Evolutionary conservation across 2,329 filamentous ascomycete genomes (phyloP), one percentile per base, ranked within the genome.

Genomic region (Knufia petricola): DNA sequence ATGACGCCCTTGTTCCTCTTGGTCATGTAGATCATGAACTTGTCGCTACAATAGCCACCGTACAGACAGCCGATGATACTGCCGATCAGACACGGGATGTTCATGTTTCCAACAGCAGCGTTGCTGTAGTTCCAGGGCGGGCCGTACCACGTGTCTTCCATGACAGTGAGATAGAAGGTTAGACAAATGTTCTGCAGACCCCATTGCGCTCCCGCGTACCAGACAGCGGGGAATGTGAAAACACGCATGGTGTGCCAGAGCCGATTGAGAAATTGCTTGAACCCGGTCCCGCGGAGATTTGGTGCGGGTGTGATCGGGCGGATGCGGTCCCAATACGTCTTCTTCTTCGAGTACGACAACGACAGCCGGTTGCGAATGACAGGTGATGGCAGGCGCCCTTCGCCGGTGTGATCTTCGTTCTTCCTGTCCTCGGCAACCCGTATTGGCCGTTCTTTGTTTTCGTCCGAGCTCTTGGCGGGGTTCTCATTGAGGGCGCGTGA

Each of bases 171-270:
- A 53, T 79, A 78, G 58, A 80, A 79, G 1, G 73, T 74, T 19
- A 80, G 63, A 62, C 76, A 78, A n/a, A 76, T 74, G 54, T 78
- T 76, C 59, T 79, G 77, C 24, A 74, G 67, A 3, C 76, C 76
- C 76, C 76, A 79, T 57, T 79, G 76, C 20, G 79, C 60, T 7
- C 76, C 76, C 2, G 75, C 74, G 52, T 73, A 79, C 53, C 76
- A 68, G 8, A 79, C 75, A 1, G 76, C 76, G 0, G 76, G 76
- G 51, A 79, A 78, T 1, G 69, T 68, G 58, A 79, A 78, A 36
- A 79, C 65, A n/a, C 74, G 70, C 44, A 79, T 62, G 0, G 73
- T 78, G 54, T 78, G 72, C 55, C 71, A 73, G 2, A 79, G 64
- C 1, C 75, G 75, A 34, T 64, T 59, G 23, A 69, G 60, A 53